Conservation (phyloP, 768 basidiomycete genomes). For the Gyrodon lividus region DNA sequence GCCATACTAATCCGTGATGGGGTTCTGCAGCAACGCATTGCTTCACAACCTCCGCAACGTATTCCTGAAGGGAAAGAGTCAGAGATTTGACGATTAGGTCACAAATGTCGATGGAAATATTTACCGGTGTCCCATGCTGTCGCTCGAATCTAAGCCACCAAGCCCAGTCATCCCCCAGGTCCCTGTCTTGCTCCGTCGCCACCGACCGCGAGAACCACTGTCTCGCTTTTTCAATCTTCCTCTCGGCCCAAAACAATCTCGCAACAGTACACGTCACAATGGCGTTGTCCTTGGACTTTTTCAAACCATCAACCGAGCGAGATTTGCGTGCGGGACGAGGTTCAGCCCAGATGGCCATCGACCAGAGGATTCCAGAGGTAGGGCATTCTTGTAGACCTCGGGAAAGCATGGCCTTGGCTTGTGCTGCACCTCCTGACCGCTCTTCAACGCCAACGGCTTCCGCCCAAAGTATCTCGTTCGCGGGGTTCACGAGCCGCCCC, state of each 20-base stretch:
- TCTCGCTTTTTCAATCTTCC: constrained; percentile 89
- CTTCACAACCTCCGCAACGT: constrained; percentile 65
- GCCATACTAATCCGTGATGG: constrained; percentile 84
- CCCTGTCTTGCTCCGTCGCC: constrained; percentile 47
- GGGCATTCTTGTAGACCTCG: constrained; percentile 92
- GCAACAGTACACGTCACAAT: constrained; percentile 89
- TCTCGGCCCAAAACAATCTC: constrained; percentile 89
- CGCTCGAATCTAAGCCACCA: constrained; percentile 98
- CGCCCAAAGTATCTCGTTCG: constrained; percentile 84
- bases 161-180: constrained; percentile 89
- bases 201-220: constrained; percentile 69
- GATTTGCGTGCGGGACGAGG: constrained; percentile 86
- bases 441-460: constrained; percentile 92
- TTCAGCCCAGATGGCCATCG: constrained; percentile 90
- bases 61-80: constrained; percentile 43
- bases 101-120: constrained; percentile 21
- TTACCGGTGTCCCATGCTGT: constrained; percentile 80
- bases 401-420: constrained; percentile 86
- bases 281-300: constrained; percentile 86
- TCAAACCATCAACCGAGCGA: constrained; percentile 88
- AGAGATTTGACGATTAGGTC: constrained; percentile 2
- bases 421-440: constrained; percentile 72
- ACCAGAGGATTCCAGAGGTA: constrained; percentile 85
- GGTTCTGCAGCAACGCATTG: constrained; percentile 76
- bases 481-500: constrained; percentile 81